Percentiles rank a stretch among this genome's conserved stretches.
These are phyloP conservation scores for Moringa oleifera DNA, from an alignment of 345 rosid species.

Conservation along the genomic window DNA sequence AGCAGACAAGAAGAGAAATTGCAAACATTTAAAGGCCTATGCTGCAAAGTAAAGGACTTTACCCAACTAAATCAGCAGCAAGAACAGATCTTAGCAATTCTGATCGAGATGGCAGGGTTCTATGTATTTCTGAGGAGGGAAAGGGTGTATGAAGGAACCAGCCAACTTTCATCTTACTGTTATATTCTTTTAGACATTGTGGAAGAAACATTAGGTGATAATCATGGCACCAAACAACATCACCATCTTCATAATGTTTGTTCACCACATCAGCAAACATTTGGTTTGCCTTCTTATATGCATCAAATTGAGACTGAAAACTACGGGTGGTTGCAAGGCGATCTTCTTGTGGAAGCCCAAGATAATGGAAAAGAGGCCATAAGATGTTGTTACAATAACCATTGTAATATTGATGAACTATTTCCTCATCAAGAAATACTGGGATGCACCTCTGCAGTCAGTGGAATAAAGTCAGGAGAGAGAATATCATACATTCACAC, in stretches of 20 bases:
- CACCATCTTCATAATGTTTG: constrained; percentile 44
- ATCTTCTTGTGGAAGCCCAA: constrained; percentile 58
- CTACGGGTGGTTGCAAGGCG: constrained; percentile 54
- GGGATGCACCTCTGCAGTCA: constrained; percentile 55
- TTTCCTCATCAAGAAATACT: constrained; percentile 54
- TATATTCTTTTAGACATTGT: constrained; percentile 37
- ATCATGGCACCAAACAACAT: constrained; percentile 67
- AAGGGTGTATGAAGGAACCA: constrained; percentile 60
- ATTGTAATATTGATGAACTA: constrained; percentile 50
- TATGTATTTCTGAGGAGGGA: constrained; percentile 58
- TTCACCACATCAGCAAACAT: constrained; percentile 55
- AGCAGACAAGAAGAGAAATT: not conserved
- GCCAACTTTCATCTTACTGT: constrained; percentile 49
- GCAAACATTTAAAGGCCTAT: no score
- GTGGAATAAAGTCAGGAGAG: not conserved
- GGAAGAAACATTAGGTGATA: constrained; percentile 58
- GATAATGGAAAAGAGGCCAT: constrained; percentile 65
- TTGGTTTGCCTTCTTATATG: constrained; percentile 56
- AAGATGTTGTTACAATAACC: constrained; percentile 57
- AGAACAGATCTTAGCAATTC: constrained; percentile 51
- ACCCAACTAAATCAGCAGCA: constrained; percentile 57
- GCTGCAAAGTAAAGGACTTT: constrained; percentile 15
- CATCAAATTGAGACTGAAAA: constrained; percentile 59
- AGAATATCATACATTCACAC: not conserved
- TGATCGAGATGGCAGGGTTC: constrained; percentile 49